Evolutionary conservation across 2,329 filamentous ascomycete species (phyloP).

Genomic region (Plectosphaerella sp.): DNA sequence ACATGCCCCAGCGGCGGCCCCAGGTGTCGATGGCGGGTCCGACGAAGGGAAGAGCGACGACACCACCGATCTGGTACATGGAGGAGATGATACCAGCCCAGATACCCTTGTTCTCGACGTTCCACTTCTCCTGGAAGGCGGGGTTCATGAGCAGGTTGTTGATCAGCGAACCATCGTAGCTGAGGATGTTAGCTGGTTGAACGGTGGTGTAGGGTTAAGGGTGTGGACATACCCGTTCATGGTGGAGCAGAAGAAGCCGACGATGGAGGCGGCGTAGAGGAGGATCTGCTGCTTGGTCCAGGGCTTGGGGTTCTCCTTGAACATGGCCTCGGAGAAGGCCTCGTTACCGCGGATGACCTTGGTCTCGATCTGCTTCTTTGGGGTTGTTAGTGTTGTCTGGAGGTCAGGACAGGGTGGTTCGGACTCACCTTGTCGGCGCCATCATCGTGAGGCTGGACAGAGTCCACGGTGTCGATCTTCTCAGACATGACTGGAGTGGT

Average conservation of each 20-base stretch:
- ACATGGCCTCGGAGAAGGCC: slow-evolving; percentile 49
- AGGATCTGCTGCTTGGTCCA: slow-evolving; percentile 33
- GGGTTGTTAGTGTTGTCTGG: neutral
- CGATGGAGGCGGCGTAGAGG: slow-evolving; percentile 38
- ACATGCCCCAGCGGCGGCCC: slow-evolving; percentile 43
- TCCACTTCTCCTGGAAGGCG: slow-evolving; percentile 32
- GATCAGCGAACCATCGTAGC: slow-evolving; percentile 47
- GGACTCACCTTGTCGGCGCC: slow-evolving; percentile 8
- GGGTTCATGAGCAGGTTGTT: slow-evolving; percentile 40
- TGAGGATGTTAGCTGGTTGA: slow-evolving; percentile 8
- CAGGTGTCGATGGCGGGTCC: slow-evolving; percentile 43
- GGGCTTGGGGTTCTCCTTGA: slow-evolving; percentile 44
- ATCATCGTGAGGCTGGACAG: slow-evolving; percentile 9
- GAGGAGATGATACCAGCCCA: slow-evolving; percentile 42
- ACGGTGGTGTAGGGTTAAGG: too few species aligned
- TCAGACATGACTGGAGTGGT: slow-evolving; percentile 3
- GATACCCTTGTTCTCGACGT: slow-evolving; percentile 35
- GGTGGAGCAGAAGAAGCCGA: slow-evolving; percentile 44
- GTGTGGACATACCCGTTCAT: slow-evolving; percentile 52
- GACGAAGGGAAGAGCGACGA: slow-evolving; percentile 42
- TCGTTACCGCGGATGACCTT: slow-evolving; percentile 47
- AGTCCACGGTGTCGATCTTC: slow-evolving; percentile 10
- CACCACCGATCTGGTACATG: slow-evolving; percentile 47
- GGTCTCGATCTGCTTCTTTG: slow-evolving; percentile 20
- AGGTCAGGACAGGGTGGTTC: neutral